Evolutionary conservation across 1,284 basidiomycete genomes (phyloP).

Genomic region (Singerocomus inundabilis): DNA sequence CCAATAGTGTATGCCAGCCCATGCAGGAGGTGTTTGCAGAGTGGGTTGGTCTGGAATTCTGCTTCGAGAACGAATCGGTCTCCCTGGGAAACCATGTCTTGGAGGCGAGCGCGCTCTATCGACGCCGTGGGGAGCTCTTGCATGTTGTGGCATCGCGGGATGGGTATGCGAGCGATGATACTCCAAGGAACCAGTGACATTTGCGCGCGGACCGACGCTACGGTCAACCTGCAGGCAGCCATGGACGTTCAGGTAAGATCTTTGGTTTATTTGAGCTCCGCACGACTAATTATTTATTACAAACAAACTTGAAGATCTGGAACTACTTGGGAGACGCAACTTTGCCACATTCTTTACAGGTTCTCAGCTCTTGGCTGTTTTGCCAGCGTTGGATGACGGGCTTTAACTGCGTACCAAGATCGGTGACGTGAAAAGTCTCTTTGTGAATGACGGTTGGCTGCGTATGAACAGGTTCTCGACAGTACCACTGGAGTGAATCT

Average conservation of each 20-base stretch:
- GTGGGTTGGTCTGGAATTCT: no score
- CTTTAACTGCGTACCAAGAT: constrained; percentile 93
- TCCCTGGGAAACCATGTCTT: constrained; percentile 5
- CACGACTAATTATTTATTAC: not conserved
- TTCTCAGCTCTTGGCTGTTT: constrained; percentile 57
- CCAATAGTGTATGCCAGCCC: constrained; percentile 56
- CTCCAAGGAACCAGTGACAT: not conserved
- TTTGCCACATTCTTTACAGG: constrained; percentile 67
- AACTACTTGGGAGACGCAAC: constrained; percentile 62
- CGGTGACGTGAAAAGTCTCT: constrained; percentile 85
- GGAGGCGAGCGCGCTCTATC: constrained; percentile 35
- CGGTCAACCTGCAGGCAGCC: not conserved
- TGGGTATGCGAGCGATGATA: constrained; percentile 6
- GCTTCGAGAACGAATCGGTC: constrained; percentile 5
- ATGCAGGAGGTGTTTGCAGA: constrained; percentile 39
- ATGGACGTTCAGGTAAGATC: not conserved
- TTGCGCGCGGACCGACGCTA: not conserved
- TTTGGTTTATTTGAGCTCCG: constrained; percentile 19
- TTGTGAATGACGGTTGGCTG: constrained; percentile 84
- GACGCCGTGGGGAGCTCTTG: constrained; percentile 40
- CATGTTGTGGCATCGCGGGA: constrained; percentile 43
- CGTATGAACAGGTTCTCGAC: constrained; percentile 64
- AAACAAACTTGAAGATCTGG: no score
- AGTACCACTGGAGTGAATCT: constrained; percentile 97
- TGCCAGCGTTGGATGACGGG: constrained; percentile 86